Base-by-base conservation (phyloP, 306 rosid species). In the apple (Malus domestica) region DNA sequence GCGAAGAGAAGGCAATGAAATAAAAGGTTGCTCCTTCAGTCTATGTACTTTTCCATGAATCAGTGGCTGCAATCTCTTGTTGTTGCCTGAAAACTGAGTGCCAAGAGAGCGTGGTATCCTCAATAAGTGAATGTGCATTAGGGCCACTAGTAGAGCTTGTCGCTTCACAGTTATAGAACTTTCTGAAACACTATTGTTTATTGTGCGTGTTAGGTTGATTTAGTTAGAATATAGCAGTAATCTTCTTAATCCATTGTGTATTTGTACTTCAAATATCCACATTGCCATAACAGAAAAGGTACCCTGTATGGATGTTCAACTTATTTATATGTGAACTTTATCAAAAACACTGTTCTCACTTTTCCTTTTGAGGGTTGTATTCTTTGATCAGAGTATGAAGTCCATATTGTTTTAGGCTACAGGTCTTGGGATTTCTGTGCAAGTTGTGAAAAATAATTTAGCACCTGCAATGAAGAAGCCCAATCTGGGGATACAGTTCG, bases 401-500 rank as follows among this genome's bases (percentile, higher is more conserved):
- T 72, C 42, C 1, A 10, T 15, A 23, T 16, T 72, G 55, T 49
- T 49, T 49, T 15, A 94, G 97, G 88, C 83, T 59, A 87, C 83
- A 30, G 97, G 98, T 68, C 81, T 88, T 52, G 80, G 70, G 75
- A 76, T 90, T 19, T 77, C 80, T 19, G 87, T 65, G 40, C 92
- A 49, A 49, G 55, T 49, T 49, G 55, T 49, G 55, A 49, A 49
- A 46, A 49, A 49, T 5, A 49, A 49, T 4, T 49, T 49, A 49
- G 55, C 55, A 49, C 8, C 20, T 49, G 55, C 20, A 64, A 70
- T 80, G 80, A 92, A 86, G 79, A 90, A 78, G 76, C 91, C 87
- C 10, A 89, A 90, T 64, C 76, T 94, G 67, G 89, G 83, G 67
- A 87, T 94, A 82, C 80, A 75, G 32, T 94, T 92, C 72, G 98